These are phyloP conservation scores for Hypoxylon rubiginosum DNA, from an alignment of 2,329 filamentous ascomycete genomes.

Conservation along the genomic window DNA sequence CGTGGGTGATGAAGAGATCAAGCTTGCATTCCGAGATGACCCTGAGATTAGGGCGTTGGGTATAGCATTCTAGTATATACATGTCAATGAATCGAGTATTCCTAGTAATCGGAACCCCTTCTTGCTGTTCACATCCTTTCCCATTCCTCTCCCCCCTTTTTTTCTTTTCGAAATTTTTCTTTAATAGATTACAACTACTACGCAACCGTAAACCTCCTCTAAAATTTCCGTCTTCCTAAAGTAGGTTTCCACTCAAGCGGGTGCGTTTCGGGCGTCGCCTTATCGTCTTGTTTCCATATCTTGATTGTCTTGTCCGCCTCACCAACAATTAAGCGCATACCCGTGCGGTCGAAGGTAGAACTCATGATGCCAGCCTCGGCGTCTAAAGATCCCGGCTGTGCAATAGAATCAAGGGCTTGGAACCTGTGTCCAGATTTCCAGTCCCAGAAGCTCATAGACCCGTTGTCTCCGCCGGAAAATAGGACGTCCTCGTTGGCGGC, in stretches of 20 bases:
- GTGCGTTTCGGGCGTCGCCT: constrained; percentile 90
- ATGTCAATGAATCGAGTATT: constrained; percentile 1
- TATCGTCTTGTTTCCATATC: constrained; percentile 95
- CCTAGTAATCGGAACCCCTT: constrained; percentile 1
- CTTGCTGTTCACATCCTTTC: background rate
- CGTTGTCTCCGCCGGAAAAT: constrained; percentile 95
- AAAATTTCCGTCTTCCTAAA: constrained; percentile 81
- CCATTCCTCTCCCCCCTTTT: background rate
- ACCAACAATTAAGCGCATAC: constrained; percentile 89
- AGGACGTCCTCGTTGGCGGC: constrained; percentile 94
- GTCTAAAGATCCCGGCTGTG: constrained; percentile 93
- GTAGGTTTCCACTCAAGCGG: constrained; percentile 93
- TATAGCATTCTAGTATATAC: constrained; percentile 58
- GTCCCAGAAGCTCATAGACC: constrained; percentile 97
- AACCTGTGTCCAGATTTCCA: constrained; percentile 97
- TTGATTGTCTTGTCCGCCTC: constrained; percentile 99
- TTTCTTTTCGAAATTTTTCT: no score
- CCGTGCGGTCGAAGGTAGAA: constrained; percentile 91
- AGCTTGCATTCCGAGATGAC: constrained; percentile 89
- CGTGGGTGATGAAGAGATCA: constrained; percentile 91
- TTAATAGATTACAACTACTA: background rate
- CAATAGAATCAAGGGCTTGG: constrained; percentile 89
- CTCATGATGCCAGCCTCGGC: constrained; percentile 96
- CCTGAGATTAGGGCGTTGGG: constrained; percentile 86
- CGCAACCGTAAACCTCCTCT: constrained; percentile 40